Base-by-base conservation (phyloP, 2,329 filamentous ascomycete species). In the Pestalotiopsis sp. region DNA sequence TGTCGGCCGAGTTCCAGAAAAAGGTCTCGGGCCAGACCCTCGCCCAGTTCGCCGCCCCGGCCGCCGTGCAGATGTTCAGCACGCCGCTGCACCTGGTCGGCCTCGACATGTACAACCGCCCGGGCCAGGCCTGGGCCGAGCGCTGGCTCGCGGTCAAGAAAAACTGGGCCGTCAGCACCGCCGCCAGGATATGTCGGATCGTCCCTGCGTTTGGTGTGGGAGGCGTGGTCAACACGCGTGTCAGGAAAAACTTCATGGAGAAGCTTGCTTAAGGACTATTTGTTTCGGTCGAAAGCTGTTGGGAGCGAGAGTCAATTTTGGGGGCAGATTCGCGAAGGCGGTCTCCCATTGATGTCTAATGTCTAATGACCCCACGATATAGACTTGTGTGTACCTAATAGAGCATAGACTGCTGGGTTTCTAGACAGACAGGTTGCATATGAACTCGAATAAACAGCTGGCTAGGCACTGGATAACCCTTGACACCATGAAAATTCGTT, bases 181-280 rank as follows among this genome's bases (percentile, higher is more conserved):
- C 88, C 67, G 94, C 94, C 30, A 83, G 94, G 66, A 91, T 97
- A 79, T 92, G 92, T 69, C 87, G 94, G 75, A 97, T 97, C 73
- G 86, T 97, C 2, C 94, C 94, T 20, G 94, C 94, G 0, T 97
- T 95, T 82, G 94, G 94, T 1, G 85, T 97, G 13, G 94, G 94
- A 0, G 94, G 94, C 0, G 93, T 97, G 11, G 91, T 96, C 11
- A 97, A 97, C 80, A 86, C 85, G 68, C 90, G 92, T 75, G 83
- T 95, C 58, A 85, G 94, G 73, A 83, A 81, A 75, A 82, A 77
- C 65, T 76, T 95, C 73, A 94, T 97, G 91, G 82, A 81, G 72
- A 85, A 78, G 73, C 76, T 93, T 68, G 85, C 71, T 24, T 81
- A 71, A 66, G 6, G 30, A 5, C 30, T 35, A 35, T 35, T 35